Evolutionary conservation across 2,329 filamentous ascomycete genomes (phyloP).

Genomic region (Raffaelea deltoideospora): DNA sequence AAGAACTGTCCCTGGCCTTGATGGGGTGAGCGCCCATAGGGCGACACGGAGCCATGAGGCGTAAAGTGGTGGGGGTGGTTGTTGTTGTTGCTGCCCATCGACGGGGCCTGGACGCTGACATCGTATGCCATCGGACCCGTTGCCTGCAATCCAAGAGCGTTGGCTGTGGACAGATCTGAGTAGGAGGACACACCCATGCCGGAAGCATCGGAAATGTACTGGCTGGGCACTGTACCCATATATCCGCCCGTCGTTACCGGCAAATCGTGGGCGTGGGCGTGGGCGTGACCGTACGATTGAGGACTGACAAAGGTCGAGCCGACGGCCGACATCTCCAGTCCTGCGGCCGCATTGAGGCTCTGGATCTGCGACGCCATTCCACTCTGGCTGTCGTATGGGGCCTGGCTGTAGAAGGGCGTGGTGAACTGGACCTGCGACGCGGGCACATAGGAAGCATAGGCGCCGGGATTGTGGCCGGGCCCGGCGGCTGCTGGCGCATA

Average conservation of each 20-base stretch:
- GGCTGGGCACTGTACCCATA: slow-evolving; percentile 9
- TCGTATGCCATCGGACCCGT: slow-evolving; percentile 17
- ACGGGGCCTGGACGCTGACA: slow-evolving; percentile 15
- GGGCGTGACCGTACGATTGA: slow-evolving; percentile 11
- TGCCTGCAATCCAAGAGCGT: slow-evolving; percentile 23
- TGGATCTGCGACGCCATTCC: slow-evolving; percentile 9
- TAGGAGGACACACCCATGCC: slow-evolving; percentile 19
- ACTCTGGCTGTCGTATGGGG: slow-evolving; percentile 1
- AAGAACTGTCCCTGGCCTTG: slow-evolving; percentile 17
- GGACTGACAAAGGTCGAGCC: slow-evolving; percentile 6
- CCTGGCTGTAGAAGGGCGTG: slow-evolving; percentile 6
- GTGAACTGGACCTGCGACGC: slow-evolving; percentile 9
- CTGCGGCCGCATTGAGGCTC: slow-evolving; percentile 9
- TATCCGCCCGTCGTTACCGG: slow-evolving; percentile 15
- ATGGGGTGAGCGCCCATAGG: slow-evolving; percentile 26
- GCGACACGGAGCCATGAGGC: slow-evolving; percentile 26
- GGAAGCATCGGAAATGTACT: slow-evolving; percentile 17
- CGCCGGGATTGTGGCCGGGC: too few species aligned
- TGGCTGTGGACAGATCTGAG: slow-evolving; percentile 14
- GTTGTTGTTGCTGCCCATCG: slow-evolving; percentile 13
- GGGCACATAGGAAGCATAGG: too few species aligned
- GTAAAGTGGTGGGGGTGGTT: slow-evolving; percentile 25
- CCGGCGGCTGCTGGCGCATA: too few species aligned
- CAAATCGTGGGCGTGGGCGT: slow-evolving; percentile 8
- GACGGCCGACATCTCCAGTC: slow-evolving; percentile 4